Evolutionary conservation across 192 early-diverging fungal genomes (phyloP).

Genomic region (Coemansia sp.): DNA sequence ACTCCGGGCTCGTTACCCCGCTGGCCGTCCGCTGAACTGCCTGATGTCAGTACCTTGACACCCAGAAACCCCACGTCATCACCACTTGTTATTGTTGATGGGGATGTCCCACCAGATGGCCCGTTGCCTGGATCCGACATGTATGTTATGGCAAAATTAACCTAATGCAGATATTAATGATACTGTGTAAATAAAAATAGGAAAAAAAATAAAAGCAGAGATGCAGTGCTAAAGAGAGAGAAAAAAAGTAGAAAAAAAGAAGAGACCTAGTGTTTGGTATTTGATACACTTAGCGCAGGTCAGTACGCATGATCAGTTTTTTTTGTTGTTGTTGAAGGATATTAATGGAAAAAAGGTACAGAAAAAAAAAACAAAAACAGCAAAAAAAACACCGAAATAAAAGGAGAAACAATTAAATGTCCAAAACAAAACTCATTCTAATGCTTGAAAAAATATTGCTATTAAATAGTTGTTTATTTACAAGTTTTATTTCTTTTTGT

Average conservation of each 20-base stretch:
- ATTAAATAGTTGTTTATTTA: background rate
- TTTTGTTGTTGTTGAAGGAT: background rate
- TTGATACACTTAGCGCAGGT: background rate
- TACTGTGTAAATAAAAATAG: background rate
- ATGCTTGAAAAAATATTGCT: background rate
- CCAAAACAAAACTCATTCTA: background rate
- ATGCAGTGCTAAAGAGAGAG: background rate
- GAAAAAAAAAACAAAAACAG: background rate
- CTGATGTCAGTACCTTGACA: background rate
- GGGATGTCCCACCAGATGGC: background rate
- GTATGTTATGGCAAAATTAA: background rate
- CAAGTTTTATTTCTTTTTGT: background rate
- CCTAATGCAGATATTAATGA: background rate
- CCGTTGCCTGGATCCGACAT: background rate
- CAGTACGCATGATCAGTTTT: background rate
- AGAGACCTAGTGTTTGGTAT: background rate
- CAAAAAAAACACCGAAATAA: background rate
- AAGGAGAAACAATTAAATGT: background rate
- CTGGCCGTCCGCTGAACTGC: background rate
- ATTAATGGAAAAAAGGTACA: background rate
- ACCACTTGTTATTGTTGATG: too few relatives aligned
- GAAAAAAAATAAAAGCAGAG: background rate
- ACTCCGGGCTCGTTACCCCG: background rate
- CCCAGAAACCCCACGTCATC: background rate
- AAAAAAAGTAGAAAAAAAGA: background rate